Evolutionary conservation across 345 rosid genomes (phyloP).

Genomic region (Eucalyptus polyanthemos): DNA sequence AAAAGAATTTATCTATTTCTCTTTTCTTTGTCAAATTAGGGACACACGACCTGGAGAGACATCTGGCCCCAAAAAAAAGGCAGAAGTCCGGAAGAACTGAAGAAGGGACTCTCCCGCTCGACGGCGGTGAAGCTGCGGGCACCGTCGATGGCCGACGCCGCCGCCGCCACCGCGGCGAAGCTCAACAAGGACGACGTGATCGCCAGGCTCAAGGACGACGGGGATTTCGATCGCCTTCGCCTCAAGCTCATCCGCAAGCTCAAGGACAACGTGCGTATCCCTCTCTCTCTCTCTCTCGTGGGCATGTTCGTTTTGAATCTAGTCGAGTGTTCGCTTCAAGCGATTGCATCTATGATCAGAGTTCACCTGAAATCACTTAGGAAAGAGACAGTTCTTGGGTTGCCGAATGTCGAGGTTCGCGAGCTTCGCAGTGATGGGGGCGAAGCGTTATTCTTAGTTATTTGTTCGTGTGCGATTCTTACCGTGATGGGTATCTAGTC

Average conservation of each 20-base stretch:
- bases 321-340: not conserved
- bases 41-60: not conserved
- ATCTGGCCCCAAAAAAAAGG: not conserved
- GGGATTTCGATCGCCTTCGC: constrained; percentile 49
- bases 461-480: not conserved
- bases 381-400: not conserved
- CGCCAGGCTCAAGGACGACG: constrained; percentile 68
- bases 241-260: constrained; percentile 79
- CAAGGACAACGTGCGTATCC: constrained; percentile 42
- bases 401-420: not conserved
- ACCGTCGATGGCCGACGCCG: not conserved
- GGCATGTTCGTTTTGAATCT: not conserved
- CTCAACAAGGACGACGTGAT: constrained; percentile 62
- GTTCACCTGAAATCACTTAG: not conserved
- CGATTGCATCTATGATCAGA: not conserved
- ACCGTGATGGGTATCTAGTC: not conserved
- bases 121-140: not conserved
- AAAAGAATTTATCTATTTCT: not conserved
- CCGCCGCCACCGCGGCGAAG: not conserved
- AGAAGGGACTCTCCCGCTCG: not conserved
- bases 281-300: not conserved
- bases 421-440: not conserved
- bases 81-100: not conserved
- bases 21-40: not conserved
- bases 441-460: not conserved